Base-by-base conservation (phyloP, 73 alveolate genomes). In the Effrenium voratum region DNA sequence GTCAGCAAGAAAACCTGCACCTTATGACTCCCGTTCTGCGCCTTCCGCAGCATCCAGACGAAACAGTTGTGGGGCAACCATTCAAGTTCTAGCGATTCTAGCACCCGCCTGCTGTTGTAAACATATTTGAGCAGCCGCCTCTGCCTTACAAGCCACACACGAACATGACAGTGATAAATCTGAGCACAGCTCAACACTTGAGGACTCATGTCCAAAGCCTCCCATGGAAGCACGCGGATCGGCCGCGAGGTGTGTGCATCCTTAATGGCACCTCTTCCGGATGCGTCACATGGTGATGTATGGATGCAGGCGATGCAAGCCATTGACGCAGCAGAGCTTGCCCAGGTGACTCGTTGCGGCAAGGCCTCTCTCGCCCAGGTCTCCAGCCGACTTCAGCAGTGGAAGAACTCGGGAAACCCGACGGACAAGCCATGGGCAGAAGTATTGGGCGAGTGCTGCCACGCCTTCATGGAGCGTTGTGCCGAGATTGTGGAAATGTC, bases 401-500 rank as follows among this genome's bases (percentile, higher is more conserved):
- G 97, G 97, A 50, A 90, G 52, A 30, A 10, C 0, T 12, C 10
- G 2, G 36, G 40, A 5, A 45, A 57, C 22, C 47, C 34, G 22
- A 30, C 24, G 30, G 52, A 45, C 68, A 66, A 59, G 76, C 24
- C 88, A 1, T 60, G 52, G 87, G 97, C 66, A 55, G 46, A 55
- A 46, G 12, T 90, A 44, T n/a, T 90, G 36, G n/a, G 73, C 12
- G 97, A 90, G 12, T 90, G 97, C 57, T 90, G 97, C 87, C 72
- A 68, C n/a, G 59, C 76, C 47, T 90, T 90, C 40, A 45, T 90
- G 13, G 97, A 90, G 32, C 97, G 68, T 34, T 90, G 97, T 22
- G 97, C 97, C 22, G 97, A 90, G 88, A 90, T 90, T n/a, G 87
- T 90, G 24, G 97, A 90, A 87, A 90, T 76, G 55, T 19, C 86